phyloP scores from a whole-genome alignment of 1,139 yeast species.

The Diutina rugosa region DNA sequence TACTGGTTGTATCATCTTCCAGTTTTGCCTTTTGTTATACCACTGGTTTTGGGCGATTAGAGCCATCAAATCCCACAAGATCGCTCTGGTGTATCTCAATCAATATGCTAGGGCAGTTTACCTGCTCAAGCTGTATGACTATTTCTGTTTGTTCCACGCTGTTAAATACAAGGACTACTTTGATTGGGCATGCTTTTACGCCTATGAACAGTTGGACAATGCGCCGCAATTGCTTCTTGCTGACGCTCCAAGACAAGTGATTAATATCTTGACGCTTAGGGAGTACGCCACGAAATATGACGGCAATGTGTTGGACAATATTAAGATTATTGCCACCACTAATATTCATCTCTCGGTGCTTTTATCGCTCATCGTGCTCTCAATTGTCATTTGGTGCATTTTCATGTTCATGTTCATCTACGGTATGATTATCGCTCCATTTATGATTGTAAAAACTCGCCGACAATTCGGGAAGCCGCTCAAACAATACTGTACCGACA shows the following conservation, averaged over 20 bases:
- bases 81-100: conserved; percentile 63
- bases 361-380: conserved; percentile 61
- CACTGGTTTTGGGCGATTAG: conserved; percentile 49
- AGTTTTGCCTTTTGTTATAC: conserved; percentile 44
- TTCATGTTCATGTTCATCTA: conserved; percentile 48
- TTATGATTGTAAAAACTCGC: conserved; percentile 37
- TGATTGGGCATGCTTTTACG: conserved; percentile 58
- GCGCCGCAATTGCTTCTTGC: conserved; percentile 58
- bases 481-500: conserved; percentile 45
- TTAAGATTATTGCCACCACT: conserved; percentile 43
- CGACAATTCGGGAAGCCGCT: conserved; percentile 24
- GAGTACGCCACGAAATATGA: conserved; percentile 35
- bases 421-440: conserved; percentile 45
- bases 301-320: conserved; percentile 36
- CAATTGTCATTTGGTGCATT: conserved; percentile 63
- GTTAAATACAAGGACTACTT: conserved; percentile 54
- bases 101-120: conserved; percentile 46
- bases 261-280: conserved; percentile 64
- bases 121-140: conserved; percentile 43
- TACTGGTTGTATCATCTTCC: conserved; percentile 73
- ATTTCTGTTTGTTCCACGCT: conserved; percentile 60
- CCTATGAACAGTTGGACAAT: conserved; percentile 53
- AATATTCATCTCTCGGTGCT: conserved; percentile 58
- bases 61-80: conserved; percentile 46
- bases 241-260: conserved; percentile 82